Base-by-base conservation (phyloP, 352 stramenopile species). In the Pythium aphanidermatum region DNA sequence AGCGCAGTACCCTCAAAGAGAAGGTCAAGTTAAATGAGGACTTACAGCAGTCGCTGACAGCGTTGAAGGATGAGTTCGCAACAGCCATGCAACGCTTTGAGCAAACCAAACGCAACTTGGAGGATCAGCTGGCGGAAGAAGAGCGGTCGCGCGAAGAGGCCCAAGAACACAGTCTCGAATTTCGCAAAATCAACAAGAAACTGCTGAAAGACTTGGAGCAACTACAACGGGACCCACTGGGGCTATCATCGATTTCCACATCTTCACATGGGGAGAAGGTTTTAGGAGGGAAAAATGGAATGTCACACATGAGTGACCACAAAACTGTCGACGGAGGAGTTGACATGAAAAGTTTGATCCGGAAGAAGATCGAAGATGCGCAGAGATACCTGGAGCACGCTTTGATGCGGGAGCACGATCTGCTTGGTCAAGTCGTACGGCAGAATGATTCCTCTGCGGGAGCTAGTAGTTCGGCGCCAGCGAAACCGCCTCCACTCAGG, bases 91-190 rank as follows among this genome's bases (percentile, higher is more conserved):
- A 76, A 43, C 70, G 71, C 2, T 80, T 72, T 13, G 74, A 86
- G 17, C 74, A 88, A 34, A 83, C 69, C 3, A 92, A 87, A 38
- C 72, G 79, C 2, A 70, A 86, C 34, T 46, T 89, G 2, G 76
- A 92, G 60, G 79, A 92, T 55, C 76, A 89, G 34, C 63, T 92
- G 7, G 68, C 74, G 28, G 74, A 85, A 43, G 79, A 92, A 40
- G 79, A 92, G 46, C 71, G 72, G 13, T 59, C 63, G 24, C 46
- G 72, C 4, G 79, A 89, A 39, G 76, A 88, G 28, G 64, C 79
- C 39, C 79, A 92, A 40, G 76, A 92, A 31, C 64, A 87, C 35
- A 86, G 77, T 30, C 46, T 89, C 21, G 76, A 85, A 35, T 78
- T 88, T 42, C 71, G 75, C 35, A 79, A 80, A 24, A 53, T 74